Percentiles rank a stretch among this genome's conserved stretches.
phyloP scores from a whole-genome alignment of 176 grass and related monocot species.

The Paspalum vaginatum region DNA sequence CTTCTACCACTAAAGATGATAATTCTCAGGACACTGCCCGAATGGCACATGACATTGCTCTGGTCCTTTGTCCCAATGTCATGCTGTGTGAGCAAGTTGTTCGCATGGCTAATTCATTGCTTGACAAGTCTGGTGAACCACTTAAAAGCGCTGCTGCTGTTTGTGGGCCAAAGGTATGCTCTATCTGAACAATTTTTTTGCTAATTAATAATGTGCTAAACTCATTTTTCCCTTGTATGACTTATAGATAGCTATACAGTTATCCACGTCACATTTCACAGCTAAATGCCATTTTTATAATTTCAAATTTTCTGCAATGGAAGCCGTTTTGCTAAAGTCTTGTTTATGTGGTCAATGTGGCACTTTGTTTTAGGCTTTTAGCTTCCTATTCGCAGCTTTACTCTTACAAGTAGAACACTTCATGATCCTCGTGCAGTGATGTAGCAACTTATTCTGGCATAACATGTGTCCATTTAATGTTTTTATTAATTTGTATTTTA shows the following conservation, averaged over 20 bases:
- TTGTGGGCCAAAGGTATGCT: conserved; percentile 83
- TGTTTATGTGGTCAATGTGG: neutral
- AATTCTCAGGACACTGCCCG: too few relatives aligned
- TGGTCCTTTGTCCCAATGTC: too few relatives aligned
- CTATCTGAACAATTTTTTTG: neutral
- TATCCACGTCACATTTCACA: conserved; percentile 9
- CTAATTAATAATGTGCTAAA: conserved; percentile 26
- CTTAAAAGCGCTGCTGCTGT: conserved; percentile 71
- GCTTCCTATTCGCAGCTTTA: conserved; percentile 31
- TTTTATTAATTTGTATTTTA: too few relatives aligned
- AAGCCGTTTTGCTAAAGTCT: neutral
- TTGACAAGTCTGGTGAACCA: conserved; percentile 71
- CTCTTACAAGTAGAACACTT: too few relatives aligned
- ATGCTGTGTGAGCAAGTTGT: too few relatives aligned
- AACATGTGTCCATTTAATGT: too few relatives aligned
- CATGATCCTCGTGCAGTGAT: too few relatives aligned
- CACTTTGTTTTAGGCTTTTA: conserved; percentile 21
- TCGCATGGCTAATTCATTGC: conserved; percentile 78
- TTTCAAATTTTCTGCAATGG: neutral
- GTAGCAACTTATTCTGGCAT: too few relatives aligned
- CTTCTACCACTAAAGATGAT: too few relatives aligned
- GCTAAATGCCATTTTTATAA: conserved; percentile 6
- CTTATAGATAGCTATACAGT: neutral
- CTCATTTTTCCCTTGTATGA: neutral
- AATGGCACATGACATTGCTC: too few relatives aligned